A percentile compares a stretch with the other conserved stretches of the same genome.
phyloP scores from a whole-genome alignment of 2,329 filamentous ascomycete genomes.

The Colletotrichum somersetense region DNA sequence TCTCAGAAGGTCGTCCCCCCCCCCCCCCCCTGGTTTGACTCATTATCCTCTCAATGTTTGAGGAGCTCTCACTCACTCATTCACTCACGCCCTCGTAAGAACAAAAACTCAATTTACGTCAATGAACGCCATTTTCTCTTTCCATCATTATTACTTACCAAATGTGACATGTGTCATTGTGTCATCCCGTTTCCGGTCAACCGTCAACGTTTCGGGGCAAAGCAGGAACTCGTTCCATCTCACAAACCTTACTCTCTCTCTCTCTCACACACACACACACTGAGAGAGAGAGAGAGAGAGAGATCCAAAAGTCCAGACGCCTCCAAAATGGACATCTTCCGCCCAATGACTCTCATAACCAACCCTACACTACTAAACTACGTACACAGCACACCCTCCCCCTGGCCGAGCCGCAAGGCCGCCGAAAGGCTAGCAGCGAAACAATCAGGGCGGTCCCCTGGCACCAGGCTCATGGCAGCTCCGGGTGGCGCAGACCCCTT shows the following conservation, averaged over 20 bases:
- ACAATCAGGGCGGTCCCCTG: conserved; percentile 32
- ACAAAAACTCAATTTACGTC: neutral
- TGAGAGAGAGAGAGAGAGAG: no score
- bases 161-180: conserved; percentile 9
- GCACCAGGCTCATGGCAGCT: neutral
- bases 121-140: neutral
- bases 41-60: neutral
- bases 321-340: neutral
- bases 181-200: neutral
- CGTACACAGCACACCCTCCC: conserved; percentile 1
- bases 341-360: conserved; percentile 16
- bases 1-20: neutral
- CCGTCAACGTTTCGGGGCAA: neutral
- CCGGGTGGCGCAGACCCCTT: conserved; percentile 29
- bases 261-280: neutral
- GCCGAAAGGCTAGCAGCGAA: neutral
- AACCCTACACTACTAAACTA: neutral
- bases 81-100: no score
- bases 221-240: neutral
- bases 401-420: conserved; percentile 29
- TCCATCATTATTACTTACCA: no score
- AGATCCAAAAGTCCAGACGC: neutral
- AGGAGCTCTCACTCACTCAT: neutral
- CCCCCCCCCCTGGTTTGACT: neutral
- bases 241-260: no score